Percentiles rank a stretch among this genome's conserved stretches.
phyloP scores from a whole-genome alignment of 2,329 filamentous ascomycete genomes.

The Fusarium incarnatum region DNA sequence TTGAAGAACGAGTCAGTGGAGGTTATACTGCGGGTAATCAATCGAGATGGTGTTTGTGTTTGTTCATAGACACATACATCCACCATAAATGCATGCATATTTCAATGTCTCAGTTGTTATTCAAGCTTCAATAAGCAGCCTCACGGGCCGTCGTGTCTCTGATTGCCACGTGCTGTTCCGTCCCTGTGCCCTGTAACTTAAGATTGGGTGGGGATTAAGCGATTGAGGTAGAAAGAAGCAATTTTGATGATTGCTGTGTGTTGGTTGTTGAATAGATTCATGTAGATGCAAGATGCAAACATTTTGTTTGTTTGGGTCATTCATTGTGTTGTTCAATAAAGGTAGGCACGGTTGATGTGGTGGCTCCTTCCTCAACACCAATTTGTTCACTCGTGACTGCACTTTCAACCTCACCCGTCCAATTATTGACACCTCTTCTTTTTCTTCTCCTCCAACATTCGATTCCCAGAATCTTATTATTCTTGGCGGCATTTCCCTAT shows the following conservation, averaged over 20 bases:
- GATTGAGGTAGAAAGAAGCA: conserved; percentile 16
- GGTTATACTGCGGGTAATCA: not conserved
- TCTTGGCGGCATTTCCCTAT: not conserved
- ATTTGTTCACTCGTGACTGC: not conserved
- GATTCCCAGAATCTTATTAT: not conserved
- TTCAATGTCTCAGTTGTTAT: conserved; percentile 11
- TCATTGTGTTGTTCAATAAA: not conserved
- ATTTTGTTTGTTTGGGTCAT: conserved; percentile 1
- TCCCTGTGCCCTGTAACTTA: conserved; percentile 19
- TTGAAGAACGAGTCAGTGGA: conserved; percentile 13
- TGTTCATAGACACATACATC: not conserved
- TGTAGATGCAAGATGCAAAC: conserved; percentile 1
- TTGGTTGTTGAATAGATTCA: not conserved
- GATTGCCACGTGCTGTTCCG: conserved; percentile 39
- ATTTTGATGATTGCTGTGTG: not conserved
- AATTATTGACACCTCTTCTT: not conserved
- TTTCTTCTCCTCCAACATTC: conserved; percentile 4
- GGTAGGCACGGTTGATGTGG: not conserved
- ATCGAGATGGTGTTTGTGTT: too few relatives aligned
- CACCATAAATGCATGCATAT: conserved; percentile 1
- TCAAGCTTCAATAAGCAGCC: conserved; percentile 8
- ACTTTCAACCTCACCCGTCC: not conserved
- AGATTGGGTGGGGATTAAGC: conserved; percentile 22
- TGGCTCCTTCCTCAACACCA: conserved; percentile 4
- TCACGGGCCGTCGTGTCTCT: conserved; percentile 29